Conservation (phyloP, 257 asterid genomes). For the Gentiana straminea region DNA sequence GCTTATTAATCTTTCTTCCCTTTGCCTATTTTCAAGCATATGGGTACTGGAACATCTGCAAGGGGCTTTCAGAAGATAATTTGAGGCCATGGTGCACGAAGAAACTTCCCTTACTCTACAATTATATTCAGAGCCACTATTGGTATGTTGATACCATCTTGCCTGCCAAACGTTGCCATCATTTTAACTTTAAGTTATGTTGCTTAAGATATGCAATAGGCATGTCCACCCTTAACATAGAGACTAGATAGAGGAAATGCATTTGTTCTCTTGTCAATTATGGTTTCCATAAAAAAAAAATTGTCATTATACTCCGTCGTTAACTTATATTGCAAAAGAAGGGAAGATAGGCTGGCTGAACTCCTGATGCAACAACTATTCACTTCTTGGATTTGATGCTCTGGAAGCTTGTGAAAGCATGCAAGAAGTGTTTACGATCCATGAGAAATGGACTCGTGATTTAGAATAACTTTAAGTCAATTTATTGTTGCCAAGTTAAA, state of each 20-base stretch:
- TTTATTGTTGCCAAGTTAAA: too few relatives aligned
- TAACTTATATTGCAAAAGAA: too few relatives aligned
- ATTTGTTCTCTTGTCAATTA: too few relatives aligned
- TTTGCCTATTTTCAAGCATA: constrained; percentile 71
- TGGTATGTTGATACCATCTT: constrained; percentile 48
- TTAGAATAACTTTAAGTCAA: too few relatives aligned
- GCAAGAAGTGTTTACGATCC: too few relatives aligned
- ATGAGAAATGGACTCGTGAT: too few relatives aligned
- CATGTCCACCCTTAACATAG: neutral
- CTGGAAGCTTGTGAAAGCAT: too few relatives aligned
- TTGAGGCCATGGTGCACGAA: constrained; percentile 94
- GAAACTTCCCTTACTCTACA: constrained; percentile 82
- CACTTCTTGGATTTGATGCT: too few relatives aligned
- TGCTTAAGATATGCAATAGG: neutral
- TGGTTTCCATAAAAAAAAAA: too few relatives aligned
- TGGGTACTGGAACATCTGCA: constrained; percentile 68
- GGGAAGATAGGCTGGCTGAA: too few relatives aligned
- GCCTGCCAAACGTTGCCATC: neutral
- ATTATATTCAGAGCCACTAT: constrained; percentile 84
- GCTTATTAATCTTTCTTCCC: constrained; percentile 51
- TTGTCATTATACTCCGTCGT: too few relatives aligned
- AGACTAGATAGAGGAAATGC: constrained; percentile 2
- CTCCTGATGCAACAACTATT: too few relatives aligned
- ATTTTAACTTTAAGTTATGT: neutral
- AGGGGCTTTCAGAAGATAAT: constrained; percentile 38